Base-by-base conservation (phyloP, 2,329 filamentous ascomycete genomes). In the Dactylonectria macrodidyma region DNA sequence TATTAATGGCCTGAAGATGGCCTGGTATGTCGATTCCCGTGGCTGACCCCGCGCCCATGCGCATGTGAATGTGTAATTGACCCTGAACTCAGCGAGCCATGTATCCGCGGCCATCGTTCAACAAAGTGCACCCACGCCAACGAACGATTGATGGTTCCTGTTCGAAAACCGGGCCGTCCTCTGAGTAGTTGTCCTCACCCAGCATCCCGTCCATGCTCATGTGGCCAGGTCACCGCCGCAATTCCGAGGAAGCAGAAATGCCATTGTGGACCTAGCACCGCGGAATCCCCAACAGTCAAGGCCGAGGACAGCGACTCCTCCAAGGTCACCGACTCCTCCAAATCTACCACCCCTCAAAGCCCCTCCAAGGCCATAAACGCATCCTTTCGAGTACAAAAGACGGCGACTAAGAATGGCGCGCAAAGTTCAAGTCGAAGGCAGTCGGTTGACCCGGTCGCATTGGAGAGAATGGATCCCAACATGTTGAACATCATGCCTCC, bases 31-130 rank as follows among this genome's bases (percentile, higher is more conserved):
- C 62, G 47, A 44, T 14, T 14, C 38, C 22, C 54, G 36, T 58
- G 59, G n/a, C 26, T 46, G 56, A 11, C 41, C 38, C 55, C 36
- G 59, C 52, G 19, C n/a, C 33, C 46, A 51, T 44, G 14, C 51
- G 46, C 30, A 47, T 30, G 46, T 48, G 44, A 26, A 24, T 44
- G 65, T 57, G 50, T 58, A 38, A 50, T 73, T 76, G 33, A 76
- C 68, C 46, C 9, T 56, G 34, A 48, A 5, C 24, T 30, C 61
- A 93, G 91, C 81, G 89, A 89, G 84, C 91, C 91, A 76, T 93
- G 92, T 78, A 93, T 93, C 73, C 90, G 91, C 76, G 92, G 92
- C 64, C 92, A 94, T 80, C 90, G 92, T 74, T 93, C 92, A 34
- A 93, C 91, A 59, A 93, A 92, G 84, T 94, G 92, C 80, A 90